These are phyloP conservation scores for Tieghemiomyces parasiticus DNA, from an alignment of 192 early-diverging fungal genomes.

Conservation along the genomic window DNA sequence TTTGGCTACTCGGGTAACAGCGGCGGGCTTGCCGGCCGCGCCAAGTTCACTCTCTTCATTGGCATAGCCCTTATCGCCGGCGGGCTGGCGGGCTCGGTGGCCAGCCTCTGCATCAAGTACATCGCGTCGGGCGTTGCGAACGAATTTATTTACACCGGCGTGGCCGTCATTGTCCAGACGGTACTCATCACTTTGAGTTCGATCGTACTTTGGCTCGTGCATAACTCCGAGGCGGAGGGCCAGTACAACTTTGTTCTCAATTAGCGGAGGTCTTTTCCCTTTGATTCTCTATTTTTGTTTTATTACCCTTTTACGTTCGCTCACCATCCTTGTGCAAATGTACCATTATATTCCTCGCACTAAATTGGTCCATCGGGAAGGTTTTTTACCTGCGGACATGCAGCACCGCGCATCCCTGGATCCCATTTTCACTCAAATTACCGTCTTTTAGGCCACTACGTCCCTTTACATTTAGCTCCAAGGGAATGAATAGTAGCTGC, in stretches of 20 bases:
- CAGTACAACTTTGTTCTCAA: conserved; percentile 9
- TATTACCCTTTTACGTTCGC: too few relatives aligned
- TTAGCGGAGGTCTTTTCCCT: too few relatives aligned
- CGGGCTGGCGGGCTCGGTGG: conserved; percentile 30
- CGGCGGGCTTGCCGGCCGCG: conserved; percentile 24
- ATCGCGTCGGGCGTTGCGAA: conserved; percentile 26
- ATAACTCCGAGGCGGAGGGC: conserved; percentile 22
- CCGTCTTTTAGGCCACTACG: too few relatives aligned
- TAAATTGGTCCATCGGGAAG: too few relatives aligned
- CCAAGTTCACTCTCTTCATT: conserved; percentile 33
- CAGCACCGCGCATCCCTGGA: too few relatives aligned
- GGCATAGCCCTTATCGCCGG: conserved; percentile 34
- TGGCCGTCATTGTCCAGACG: conserved; percentile 31
- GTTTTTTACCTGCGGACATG: too few relatives aligned
- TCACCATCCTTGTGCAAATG: too few relatives aligned
- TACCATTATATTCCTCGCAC: too few relatives aligned
- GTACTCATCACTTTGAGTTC: conserved; percentile 19
- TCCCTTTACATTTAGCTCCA: too few relatives aligned
- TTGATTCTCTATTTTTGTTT: too few relatives aligned
- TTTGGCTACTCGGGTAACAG: conserved; percentile 21
- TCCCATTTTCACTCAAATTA: too few relatives aligned
- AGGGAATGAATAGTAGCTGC: too few relatives aligned
- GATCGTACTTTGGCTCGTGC: conserved; percentile 29
- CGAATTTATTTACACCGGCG: conserved; percentile 23
- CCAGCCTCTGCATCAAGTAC: conserved; percentile 32